Base-by-base conservation (phyloP, 768 basidiomycete species). In the Tylopilus vinaceipallidus region DNA sequence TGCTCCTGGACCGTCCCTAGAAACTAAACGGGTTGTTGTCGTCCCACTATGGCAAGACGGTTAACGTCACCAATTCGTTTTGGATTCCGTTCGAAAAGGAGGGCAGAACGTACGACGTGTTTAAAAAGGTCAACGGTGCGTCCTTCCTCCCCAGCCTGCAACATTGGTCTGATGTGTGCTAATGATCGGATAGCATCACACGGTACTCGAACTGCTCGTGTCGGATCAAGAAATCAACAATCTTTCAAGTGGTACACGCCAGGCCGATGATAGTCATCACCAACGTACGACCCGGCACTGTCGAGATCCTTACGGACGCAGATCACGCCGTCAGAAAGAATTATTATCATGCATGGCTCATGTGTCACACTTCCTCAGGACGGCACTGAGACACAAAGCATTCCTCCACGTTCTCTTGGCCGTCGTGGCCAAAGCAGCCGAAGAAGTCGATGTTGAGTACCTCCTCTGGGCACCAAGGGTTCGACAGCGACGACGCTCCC, bases 281-380 rank as follows among this genome's bases (percentile, higher is more conserved):
- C 45, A 95, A 99, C 68, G 91, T 95, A 16, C 84, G 95, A 54
- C 89, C 91, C 45, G 81, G 85, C 60, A 88, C 82, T 27, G 91
- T 84, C 33, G 95, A 95, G 34, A 98, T 98, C 55, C 95, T 95
- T 3, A 97, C 94, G 16, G 94, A 97, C 67, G 93, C 94, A 4
- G 98, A 99, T 71, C 95, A 92, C 69, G 93, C 91, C 1, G 93
- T 99, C 4, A 95, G 98, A 95, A 97, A 76, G 95, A 99, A n/a
- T n/a, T n/a, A n/a, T n/a, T n/a, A n/a, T n/a, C n/a, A n/a, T n/a
- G n/a, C n/a, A n/a, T n/a, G n/a, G n/a, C n/a, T n/a, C 68, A 95
- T 97, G 63, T 61, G 89, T 75, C 23, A 27, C 13, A 6, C 20
- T 29, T 44, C 38, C n/a, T 11, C 57, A 90, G 88, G 88, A 91